Evolutionary conservation across 1,284 basidiomycete genomes (phyloP).

Genomic region (Tetrapyrgos nigripes): DNA sequence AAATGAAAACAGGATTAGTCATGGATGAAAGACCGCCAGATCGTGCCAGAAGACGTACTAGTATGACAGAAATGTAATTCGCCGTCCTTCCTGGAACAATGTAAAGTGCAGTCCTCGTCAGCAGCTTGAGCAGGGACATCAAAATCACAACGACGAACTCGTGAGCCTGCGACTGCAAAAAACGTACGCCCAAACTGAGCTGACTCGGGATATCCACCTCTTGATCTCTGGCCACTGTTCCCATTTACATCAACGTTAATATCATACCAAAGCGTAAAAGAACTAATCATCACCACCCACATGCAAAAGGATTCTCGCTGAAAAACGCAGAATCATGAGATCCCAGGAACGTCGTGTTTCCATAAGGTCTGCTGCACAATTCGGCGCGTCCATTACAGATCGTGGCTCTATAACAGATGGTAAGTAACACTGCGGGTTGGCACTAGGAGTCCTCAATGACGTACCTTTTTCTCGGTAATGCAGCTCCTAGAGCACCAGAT

Average conservation of each 20-base stretch:
- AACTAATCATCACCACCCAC: constrained; percentile 36
- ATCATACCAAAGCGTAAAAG: neutral
- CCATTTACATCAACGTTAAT: neutral
- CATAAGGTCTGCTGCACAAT: constrained; percentile 67
- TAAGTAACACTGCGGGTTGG: neutral
- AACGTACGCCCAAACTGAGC: constrained; percentile 70
- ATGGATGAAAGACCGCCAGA: neutral
- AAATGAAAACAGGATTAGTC: constrained; percentile 25
- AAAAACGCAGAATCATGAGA: constrained; percentile 77
- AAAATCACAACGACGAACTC: constrained; percentile 31
- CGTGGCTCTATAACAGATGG: constrained; percentile 34
- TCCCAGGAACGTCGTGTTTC: constrained; percentile 67
- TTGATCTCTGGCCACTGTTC: constrained; percentile 62
- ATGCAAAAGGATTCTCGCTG: constrained; percentile 51
- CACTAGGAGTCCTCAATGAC: too few species aligned
- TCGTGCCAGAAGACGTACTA: constrained; percentile 35
- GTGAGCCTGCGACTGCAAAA: constrained; percentile 79
- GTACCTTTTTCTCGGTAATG: neutral
- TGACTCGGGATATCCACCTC: constrained; percentile 64
- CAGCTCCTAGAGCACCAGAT: neutral
- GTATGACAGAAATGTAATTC: constrained; percentile 76
- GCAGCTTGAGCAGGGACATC: neutral
- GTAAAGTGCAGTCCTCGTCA: neutral
- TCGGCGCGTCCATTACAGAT: constrained; percentile 62
- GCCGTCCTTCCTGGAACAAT: constrained; percentile 37